Evolutionary conservation across 2,329 filamentous ascomycete species (phyloP).

Genomic region (Fusarium longipes): DNA sequence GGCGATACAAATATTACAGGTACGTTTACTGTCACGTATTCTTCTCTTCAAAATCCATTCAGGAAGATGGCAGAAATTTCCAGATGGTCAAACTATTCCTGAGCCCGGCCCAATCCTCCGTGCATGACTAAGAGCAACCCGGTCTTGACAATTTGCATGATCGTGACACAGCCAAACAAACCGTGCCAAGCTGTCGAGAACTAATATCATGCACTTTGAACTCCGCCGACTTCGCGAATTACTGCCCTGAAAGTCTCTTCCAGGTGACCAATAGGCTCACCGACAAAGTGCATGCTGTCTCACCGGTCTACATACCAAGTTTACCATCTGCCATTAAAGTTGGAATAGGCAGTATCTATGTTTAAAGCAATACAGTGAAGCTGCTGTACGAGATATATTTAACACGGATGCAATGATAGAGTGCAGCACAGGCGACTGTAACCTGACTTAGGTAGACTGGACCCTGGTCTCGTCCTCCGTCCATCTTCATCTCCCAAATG

Average conservation of each 20-base stretch:
- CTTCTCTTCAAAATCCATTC: background rate
- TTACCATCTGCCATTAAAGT: background rate
- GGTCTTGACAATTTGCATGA: conserved; percentile 41
- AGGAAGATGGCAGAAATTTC: conserved; percentile 17
- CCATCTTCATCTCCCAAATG: conserved; percentile 19
- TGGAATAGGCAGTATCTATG: background rate
- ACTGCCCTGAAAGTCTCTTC: conserved; percentile 15
- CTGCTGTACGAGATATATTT: background rate
- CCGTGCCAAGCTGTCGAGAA: conserved; percentile 29
- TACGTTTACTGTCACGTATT: too few relatives aligned
- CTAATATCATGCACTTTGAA: conserved; percentile 34
- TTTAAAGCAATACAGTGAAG: background rate
- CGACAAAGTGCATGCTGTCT: conserved; percentile 20
- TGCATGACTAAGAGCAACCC: conserved; percentile 39
- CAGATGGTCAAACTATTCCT: background rate
- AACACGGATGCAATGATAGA: background rate
- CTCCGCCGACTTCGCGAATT: conserved; percentile 3
- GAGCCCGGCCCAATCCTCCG: conserved; percentile 16
- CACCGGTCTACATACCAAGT: background rate
- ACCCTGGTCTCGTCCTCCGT: conserved; percentile 13
- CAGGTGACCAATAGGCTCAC: conserved; percentile 19
- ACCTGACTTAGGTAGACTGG: background rate
- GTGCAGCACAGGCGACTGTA: background rate
- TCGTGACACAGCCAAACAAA: conserved; percentile 44
- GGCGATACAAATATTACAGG: background rate